Conservation (phyloP, 2,329 filamentous ascomycete genomes). For the Fusarium annulatum region DNA sequence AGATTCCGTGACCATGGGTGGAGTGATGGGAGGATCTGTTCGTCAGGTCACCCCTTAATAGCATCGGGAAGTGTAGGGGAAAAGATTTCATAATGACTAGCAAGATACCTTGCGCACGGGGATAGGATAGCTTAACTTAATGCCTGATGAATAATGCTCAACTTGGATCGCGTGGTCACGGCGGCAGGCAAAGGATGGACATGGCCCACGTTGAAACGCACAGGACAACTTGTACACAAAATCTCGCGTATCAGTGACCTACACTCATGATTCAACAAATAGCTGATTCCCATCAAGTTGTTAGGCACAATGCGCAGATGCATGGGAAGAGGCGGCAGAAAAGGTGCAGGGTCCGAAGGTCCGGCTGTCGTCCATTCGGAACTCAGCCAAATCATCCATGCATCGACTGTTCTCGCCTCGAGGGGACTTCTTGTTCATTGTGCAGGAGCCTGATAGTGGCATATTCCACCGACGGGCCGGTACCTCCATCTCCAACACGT, state of each 20-base stretch:
- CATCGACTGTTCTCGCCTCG: slow-evolving; percentile 1
- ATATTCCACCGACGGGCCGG: slow-evolving; percentile 19
- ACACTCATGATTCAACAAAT: slow-evolving; percentile 4
- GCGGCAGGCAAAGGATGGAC: slow-evolving; percentile 14
- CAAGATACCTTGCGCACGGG: neutral
- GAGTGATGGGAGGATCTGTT: slow-evolving; percentile 24
- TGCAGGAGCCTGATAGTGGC: slow-evolving; percentile 23
- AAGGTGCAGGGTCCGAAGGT: slow-evolving; percentile 11
- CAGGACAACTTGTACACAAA: slow-evolving; percentile 1
- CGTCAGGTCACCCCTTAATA: slow-evolving; percentile 32
- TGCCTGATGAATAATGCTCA: slow-evolving; percentile 1
- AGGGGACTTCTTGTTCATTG: slow-evolving; percentile 2
- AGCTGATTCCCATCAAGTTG: slow-evolving; percentile 15
- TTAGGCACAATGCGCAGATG: slow-evolving; percentile 31
- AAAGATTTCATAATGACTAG: neutral
- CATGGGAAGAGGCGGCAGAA: slow-evolving; percentile 22
- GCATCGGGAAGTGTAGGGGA: slow-evolving; percentile 1
- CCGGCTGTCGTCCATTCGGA: slow-evolving; percentile 25
- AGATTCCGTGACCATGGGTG: slow-evolving; percentile 34
- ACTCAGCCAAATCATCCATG: slow-evolving; percentile 23
- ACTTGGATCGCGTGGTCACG: slow-evolving; percentile 11
- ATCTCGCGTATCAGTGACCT: slow-evolving; percentile 4
- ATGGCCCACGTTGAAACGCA: slow-evolving; percentile 19
- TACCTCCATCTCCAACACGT: slow-evolving; percentile 7
- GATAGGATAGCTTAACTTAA: slow-evolving; percentile 4